Conservation (phyloP, 1,284 basidiomycete species). For the Ustilago nuda region DNA sequence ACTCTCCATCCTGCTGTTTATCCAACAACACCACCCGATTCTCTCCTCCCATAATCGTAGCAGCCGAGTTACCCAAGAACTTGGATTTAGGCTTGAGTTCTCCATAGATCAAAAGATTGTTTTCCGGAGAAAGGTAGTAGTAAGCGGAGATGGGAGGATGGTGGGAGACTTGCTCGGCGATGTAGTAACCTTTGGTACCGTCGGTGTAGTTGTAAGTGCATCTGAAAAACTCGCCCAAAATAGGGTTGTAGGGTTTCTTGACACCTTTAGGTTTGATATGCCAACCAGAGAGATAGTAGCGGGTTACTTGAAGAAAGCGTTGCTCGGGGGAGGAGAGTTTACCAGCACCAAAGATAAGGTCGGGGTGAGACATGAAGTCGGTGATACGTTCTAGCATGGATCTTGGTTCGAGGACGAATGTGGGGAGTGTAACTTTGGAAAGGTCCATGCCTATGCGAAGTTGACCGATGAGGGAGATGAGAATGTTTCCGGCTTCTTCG, state of each 20-base stretch:
- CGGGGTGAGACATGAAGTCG: conserved; percentile 99
- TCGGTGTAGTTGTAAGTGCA: conserved; percentile 94
- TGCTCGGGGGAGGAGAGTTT: conserved; percentile 83
- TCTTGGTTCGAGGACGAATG: conserved; percentile 68
- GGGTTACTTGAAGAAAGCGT: conserved; percentile 88
- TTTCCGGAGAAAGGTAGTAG: conserved; percentile 94
- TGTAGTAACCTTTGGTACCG: conserved; percentile 92
- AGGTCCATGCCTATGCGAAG: conserved; percentile 94
- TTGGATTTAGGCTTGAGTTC: conserved; percentile 95
- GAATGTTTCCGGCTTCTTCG: conserved; percentile 70
- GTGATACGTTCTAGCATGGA: conserved; percentile 70
- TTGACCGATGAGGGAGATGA: conserved; percentile 78
- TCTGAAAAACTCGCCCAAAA: conserved; percentile 97
- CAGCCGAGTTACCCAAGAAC: conserved; percentile 85
- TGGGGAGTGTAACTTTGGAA: conserved; percentile 80
- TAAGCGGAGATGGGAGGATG: conserved; percentile 96
- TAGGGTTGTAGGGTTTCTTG: conserved; percentile 99
- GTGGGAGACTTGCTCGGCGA: conserved; percentile 92
- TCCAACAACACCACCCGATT: conserved; percentile 72
- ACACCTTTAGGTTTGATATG: conserved; percentile 99
- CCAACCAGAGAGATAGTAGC: conserved; percentile 98
- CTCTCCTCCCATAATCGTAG: conserved; percentile 86
- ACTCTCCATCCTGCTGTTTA: conserved; percentile 63
- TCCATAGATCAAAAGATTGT: conserved; percentile 82
- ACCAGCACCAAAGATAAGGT: conserved; percentile 92